Conservation (phyloP, 2,329 filamentous ascomycete genomes). For the Tympanopsis confertula region DNA sequence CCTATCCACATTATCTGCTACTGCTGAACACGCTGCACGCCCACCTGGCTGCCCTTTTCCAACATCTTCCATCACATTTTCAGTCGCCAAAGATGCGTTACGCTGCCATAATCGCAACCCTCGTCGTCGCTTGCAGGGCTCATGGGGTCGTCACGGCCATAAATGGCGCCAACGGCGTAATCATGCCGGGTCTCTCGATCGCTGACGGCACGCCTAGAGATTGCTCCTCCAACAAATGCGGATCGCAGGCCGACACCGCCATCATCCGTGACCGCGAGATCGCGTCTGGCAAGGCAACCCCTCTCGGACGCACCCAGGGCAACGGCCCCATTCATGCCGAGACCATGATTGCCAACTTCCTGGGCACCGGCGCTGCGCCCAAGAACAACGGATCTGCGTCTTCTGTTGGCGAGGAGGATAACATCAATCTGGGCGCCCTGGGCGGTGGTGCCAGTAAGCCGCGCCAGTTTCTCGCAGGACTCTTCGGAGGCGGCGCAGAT, state of each 20-base stretch:
- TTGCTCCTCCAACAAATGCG: conserved; percentile 47
- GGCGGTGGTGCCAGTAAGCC: conserved; percentile 12
- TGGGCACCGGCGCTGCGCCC: conserved; percentile 30
- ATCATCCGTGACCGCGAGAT: conserved; percentile 55
- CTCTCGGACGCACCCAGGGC: conserved; percentile 53
- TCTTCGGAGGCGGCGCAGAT: conserved; percentile 12
- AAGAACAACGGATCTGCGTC: conserved; percentile 23
- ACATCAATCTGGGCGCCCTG: conserved; percentile 17
- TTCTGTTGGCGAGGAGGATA: conserved; percentile 29
- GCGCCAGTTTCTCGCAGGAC: conserved; percentile 13
- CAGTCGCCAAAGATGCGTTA: conserved; percentile 14
- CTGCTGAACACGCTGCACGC: too few species aligned
- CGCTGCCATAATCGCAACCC: conserved; percentile 11
- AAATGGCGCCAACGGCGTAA: conserved; percentile 16
- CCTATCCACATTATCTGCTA: too few species aligned
- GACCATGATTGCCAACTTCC: conserved; percentile 46
- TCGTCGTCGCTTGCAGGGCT: conserved; percentile 12
- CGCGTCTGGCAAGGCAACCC: conserved; percentile 35
- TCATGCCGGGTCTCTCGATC: conserved; percentile 27
- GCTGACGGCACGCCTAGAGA: conserved; percentile 57
- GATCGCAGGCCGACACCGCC: conserved; percentile 58
- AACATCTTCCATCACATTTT: not conserved
- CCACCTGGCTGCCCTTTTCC: too few species aligned
- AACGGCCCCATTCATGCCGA: conserved; percentile 45
- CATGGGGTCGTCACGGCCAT: conserved; percentile 18